These are phyloP conservation scores for Pseudogymnoascus sp. DNA, from an alignment of 2,329 filamentous ascomycete species.

Conservation along the genomic window DNA sequence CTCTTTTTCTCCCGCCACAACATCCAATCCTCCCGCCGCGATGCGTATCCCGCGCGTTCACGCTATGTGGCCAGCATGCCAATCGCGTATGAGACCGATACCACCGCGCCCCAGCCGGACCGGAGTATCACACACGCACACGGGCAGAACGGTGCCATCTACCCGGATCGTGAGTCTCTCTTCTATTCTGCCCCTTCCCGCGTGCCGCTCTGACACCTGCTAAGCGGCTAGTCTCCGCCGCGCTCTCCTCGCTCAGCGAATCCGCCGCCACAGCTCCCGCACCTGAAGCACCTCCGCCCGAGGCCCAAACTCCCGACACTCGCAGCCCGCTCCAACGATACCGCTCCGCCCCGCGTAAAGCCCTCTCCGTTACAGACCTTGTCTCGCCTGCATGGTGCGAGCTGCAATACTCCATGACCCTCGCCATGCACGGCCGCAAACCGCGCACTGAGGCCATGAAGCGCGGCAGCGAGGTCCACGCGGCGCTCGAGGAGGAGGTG, in stretches of 20 bases:
- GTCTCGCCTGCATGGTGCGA: constrained; percentile 93
- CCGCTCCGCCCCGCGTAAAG: constrained; percentile 65
- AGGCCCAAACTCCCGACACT: constrained; percentile 31
- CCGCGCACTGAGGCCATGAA: constrained; percentile 75
- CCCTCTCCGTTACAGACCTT: constrained; percentile 79
- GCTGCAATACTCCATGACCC: constrained; percentile 80
- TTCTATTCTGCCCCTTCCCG: neutral
- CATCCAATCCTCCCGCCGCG: constrained; percentile 17
- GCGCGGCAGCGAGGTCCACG: constrained; percentile 69
- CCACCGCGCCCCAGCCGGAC: constrained; percentile 8
- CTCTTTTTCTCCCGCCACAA: constrained; percentile 17
- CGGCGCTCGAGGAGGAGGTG: constrained; percentile 75
- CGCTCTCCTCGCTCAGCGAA: neutral
- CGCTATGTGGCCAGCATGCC: neutral
- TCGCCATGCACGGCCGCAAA: constrained; percentile 69
- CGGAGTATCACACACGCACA: neutral
- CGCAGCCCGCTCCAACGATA: constrained; percentile 67
- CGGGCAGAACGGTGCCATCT: constrained; percentile 30
- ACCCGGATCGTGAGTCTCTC: constrained; percentile 44
- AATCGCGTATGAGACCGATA: neutral
- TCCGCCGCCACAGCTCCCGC: neutral
- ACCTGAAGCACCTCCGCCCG: neutral
- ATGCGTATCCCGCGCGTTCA: neutral
- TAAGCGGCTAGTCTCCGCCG: constrained; percentile 47
- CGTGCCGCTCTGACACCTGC: constrained; percentile 48